Percentiles rank a stretch among this genome's conserved stretches.
phyloP scores from a whole-genome alignment of 164 flowering plant genomes.

The Euptelea pleiosperma region DNA sequence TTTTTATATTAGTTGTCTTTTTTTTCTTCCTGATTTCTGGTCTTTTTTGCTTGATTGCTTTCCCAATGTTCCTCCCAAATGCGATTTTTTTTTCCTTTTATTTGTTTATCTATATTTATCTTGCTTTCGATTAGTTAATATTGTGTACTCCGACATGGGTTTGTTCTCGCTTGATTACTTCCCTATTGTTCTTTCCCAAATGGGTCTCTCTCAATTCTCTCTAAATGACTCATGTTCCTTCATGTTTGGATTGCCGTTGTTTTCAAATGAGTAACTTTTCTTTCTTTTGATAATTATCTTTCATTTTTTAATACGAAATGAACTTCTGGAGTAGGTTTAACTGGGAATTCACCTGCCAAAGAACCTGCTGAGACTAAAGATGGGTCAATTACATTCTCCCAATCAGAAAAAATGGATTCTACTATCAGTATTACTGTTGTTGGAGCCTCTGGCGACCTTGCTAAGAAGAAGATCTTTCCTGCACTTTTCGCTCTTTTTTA shows the following conservation, averaged over 20 bases:
- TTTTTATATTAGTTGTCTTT: neutral
- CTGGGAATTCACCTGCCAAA: conserved; percentile 32
- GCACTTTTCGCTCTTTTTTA: conserved; percentile 84
- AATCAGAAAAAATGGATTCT: conserved; percentile 25
- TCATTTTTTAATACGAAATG: conserved; percentile 2
- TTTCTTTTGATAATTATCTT: neutral
- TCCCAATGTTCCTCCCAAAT: too few relatives aligned
- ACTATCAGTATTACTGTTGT: conserved; percentile 76
- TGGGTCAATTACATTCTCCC: conserved; percentile 15
- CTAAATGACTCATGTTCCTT: neutral
- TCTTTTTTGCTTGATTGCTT: neutral
- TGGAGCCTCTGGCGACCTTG: conserved; percentile 92
- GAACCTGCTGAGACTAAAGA: conserved; percentile 26
- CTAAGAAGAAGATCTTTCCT: conserved; percentile 90
- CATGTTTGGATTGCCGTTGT: neutral
- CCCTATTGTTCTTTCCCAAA: neutral
- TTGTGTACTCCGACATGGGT: too few relatives aligned
- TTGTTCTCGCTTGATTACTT: neutral
- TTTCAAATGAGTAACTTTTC: neutral
- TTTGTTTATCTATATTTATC: neutral
- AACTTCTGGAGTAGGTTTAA: conserved; percentile 24
- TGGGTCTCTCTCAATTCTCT: neutral
- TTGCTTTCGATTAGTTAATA: too few relatives aligned
- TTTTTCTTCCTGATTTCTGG: neutral
- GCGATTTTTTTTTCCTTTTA: neutral